A percentile compares a stretch with the other conserved stretches of the same genome.
Evolutionary conservation across 768 basidiomycete species (phyloP).

Genomic region (Leccinum broughii): DNA sequence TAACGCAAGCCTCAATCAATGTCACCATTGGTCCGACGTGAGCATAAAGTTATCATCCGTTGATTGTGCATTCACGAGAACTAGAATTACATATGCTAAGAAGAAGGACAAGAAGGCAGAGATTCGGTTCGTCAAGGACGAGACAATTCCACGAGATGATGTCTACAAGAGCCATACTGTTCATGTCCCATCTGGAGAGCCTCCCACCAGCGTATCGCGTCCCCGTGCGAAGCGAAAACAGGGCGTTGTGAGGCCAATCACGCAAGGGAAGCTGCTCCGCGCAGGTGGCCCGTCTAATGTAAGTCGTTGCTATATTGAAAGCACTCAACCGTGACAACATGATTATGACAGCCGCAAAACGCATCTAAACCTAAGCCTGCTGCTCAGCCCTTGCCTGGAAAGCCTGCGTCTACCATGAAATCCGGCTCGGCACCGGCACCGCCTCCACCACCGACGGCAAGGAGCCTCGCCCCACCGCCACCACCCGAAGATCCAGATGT

Average conservation of each 20-base stretch:
- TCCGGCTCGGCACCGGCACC: slow-evolving; percentile 27
- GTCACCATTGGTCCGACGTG: slow-evolving; percentile 78
- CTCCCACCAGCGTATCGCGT: slow-evolving; percentile 75
- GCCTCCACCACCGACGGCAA: slow-evolving; percentile 43
- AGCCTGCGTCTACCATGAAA: slow-evolving; percentile 38
- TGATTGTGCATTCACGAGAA: slow-evolving; percentile 15
- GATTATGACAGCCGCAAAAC: slow-evolving; percentile 44
- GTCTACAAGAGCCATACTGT: slow-evolving; percentile 93
- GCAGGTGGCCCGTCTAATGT: slow-evolving; percentile 74
- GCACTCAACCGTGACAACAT: neutral
- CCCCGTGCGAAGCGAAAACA: slow-evolving; percentile 88
- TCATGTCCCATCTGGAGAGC: slow-evolving; percentile 85
- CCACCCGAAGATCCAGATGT: slow-evolving; percentile 62
- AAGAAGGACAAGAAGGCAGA: slow-evolving; percentile 94
- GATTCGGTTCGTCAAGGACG: slow-evolving; percentile 89
- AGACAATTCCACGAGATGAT: slow-evolving; percentile 75
- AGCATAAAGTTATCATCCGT: slow-evolving; percentile 31
- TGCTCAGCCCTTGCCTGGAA: slow-evolving; percentile 61
- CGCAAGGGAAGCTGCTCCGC: slow-evolving; percentile 77
- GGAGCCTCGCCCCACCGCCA: slow-evolving; percentile 50
- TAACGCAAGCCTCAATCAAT: slow-evolving; percentile 75
- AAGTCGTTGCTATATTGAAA: slow-evolving; percentile 16
- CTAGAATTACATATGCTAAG: slow-evolving; percentile 85
- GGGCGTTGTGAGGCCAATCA: slow-evolving; percentile 81
- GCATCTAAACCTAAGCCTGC: slow-evolving; percentile 40